A percentile compares a stretch with the other conserved stretches of the same genome.
Conservation (phyloP, 768 basidiomycete genomes). For the Boletus bicolor region DNA sequence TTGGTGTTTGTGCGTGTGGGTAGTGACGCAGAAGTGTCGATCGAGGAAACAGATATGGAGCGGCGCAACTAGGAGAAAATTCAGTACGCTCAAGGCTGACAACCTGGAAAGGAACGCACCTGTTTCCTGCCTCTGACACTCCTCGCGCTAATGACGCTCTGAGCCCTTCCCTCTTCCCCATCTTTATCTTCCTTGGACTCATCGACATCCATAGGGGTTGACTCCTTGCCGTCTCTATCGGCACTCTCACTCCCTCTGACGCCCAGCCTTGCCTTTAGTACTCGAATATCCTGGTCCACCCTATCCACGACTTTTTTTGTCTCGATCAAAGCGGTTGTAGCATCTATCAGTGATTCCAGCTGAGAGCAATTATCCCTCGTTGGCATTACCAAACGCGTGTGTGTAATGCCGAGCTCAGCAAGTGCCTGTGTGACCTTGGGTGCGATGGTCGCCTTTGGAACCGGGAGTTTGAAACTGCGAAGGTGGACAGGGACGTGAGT, state of each 20-base stretch:
- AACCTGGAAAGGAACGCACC: slow-evolving; percentile 27
- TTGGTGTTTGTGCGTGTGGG: slow-evolving; percentile 52
- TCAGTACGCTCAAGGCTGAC: neutral
- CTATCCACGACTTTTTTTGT: slow-evolving; percentile 85
- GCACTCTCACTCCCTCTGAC: slow-evolving; percentile 46
- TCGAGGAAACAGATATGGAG: slow-evolving; percentile 73
- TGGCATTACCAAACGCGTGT: slow-evolving; percentile 88
- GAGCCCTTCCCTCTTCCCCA: slow-evolving; percentile 49
- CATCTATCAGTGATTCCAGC: slow-evolving; percentile 71
- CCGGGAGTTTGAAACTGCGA: slow-evolving; percentile 82
- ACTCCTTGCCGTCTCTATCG: slow-evolving; percentile 37
- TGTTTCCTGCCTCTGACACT: slow-evolving; percentile 59
- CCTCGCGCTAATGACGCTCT: slow-evolving; percentile 59
- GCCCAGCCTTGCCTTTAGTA: slow-evolving; percentile 60
- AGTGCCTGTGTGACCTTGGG: slow-evolving; percentile 77
- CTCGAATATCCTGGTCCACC: slow-evolving; percentile 79
- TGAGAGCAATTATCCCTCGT: slow-evolving; percentile 76
- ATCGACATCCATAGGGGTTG: slow-evolving; percentile 51
- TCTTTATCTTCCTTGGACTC: slow-evolving; percentile 34
- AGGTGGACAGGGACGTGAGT: slow-evolving; percentile 78
- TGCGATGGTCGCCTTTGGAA: slow-evolving; percentile 69
- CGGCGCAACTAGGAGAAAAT: slow-evolving; percentile 45
- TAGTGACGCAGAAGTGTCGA: slow-evolving; percentile 59
- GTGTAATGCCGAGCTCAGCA: slow-evolving; percentile 69
- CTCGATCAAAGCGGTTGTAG: slow-evolving; percentile 74